Percentiles rank a stretch among this genome's conserved stretches.
Conservation (phyloP, 1,139 yeast genomes). For the Saccharomyces hybrid region DNA sequence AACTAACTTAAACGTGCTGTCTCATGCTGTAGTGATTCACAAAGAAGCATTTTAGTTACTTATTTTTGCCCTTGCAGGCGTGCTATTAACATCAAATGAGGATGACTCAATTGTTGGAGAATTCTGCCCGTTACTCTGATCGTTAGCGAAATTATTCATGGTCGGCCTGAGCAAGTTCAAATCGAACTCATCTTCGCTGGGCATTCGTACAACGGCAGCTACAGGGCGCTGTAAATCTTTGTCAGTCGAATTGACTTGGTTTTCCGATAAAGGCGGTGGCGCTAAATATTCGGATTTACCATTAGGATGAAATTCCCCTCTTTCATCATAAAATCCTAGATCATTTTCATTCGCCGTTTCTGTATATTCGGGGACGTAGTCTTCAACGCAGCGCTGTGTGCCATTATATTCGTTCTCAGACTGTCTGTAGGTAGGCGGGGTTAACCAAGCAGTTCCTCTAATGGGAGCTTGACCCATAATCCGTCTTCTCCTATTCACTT, state of each 20-base stretch:
- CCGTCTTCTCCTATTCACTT: constrained; percentile 51
- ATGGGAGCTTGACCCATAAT: constrained; percentile 61
- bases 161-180: constrained; percentile 1
- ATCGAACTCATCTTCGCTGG: constrained; percentile 5
- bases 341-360: constrained; percentile 59
- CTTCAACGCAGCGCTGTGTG: constrained; percentile 35
- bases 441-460: constrained; percentile 82
- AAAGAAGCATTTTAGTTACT: not conserved
- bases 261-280: constrained; percentile 16
- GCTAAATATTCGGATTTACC: constrained; percentile 21
- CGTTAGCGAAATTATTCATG: not conserved
- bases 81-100: not conserved
- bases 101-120: not conserved
- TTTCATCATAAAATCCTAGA: constrained; percentile 68
- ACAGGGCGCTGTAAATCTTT: constrained; percentile 8
- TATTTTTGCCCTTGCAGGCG: not conserved
- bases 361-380: constrained; percentile 58
- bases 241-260: constrained; percentile 6
- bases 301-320: constrained; percentile 46
- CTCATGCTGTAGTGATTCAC: not conserved
- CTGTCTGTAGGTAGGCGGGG: constrained; percentile 81
- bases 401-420: constrained; percentile 56
- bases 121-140: not conserved
- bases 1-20: not conserved
- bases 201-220: constrained; percentile 11